Base-by-base conservation (phyloP, 768 basidiomycete genomes). In the Leucocoprinus sp. region DNA sequence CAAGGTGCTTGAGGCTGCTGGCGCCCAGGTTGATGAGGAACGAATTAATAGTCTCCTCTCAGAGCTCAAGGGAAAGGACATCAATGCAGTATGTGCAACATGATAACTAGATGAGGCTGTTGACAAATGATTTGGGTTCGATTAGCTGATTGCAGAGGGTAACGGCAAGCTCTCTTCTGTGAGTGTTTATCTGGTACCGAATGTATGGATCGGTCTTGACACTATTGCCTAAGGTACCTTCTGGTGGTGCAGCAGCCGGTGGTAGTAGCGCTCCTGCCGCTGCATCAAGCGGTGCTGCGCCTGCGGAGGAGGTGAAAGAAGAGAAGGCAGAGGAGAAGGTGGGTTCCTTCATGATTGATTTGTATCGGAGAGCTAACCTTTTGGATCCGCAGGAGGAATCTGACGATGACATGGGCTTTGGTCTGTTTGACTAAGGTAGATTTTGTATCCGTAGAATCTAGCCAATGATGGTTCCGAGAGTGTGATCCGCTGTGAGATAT, bases 331-430 rank as follows among this genome's bases (percentile, higher is more conserved):
- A 88, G 64, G 88, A 92, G 65, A 87, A 90, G 81, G 86, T 80
- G 26, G 23, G 42, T 24, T 50, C 29, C 18, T 28, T 18, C 18
- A 26, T 48, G 37, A 22, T n/a, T 11, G 26, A 37, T 38, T 9
- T 24, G 37, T 19, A 5, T 35, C 45, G 27, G 39, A 36, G 48
- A 38, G 39, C 49, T 57, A 14, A 52, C 35, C 6, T 12, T 34
- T 6, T 17, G 15, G 39, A n/a, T n/a, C 28, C 51, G 45, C 62
- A 91, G 84, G 86, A 90, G 70, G 90, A 93, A 64, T 90, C 87
- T 45, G 92, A 95, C 75, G 93, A 96, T 57, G 93, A 96, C 71
- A 96, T 96, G 92, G 92, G 93, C 74, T 97, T 97, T 69, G 93
- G 93, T 72, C 78, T 96, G 53, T 96, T 96, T 76, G 93, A 96